Evolutionary conservation across 345 rosid species (phyloP), one percentile per base, ranked within the genome.

Genomic region (Syzygium aromaticum): DNA sequence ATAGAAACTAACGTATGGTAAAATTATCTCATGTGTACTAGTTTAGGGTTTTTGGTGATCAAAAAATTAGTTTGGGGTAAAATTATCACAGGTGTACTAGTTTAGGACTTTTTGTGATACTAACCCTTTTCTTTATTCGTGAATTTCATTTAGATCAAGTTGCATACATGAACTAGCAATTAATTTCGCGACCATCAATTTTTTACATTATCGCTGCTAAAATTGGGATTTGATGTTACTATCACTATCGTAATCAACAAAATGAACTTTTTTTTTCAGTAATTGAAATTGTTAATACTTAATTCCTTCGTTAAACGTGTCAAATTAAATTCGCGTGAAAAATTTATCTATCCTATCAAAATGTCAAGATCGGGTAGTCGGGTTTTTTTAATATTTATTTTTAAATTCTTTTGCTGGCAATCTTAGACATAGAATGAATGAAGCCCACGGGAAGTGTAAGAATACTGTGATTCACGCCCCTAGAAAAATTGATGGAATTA

Each of bases 321-420:
- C 4, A 0, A 61, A 27, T 61, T n/a, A n/a, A n/a, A 61, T 13
- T 61, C 38, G 1, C 0, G 4, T 0, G 0, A 61, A n/a, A n/a
- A 14, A 61, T 16, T 17, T 8, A 67, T 33, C 0, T 30, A 30
- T 33, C 10, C 21, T 16, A 67, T 17, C 9, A 28, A 67, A 67
- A 17, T 67, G 0, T 67, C 78, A 67, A 67, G 22, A 67, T 67
- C 23, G 0, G 1, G 9, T 8, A 8, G 46, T 67, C 0, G 2
- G 28, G 6, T n/a, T 61, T 61, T 12, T 0, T 5, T 13, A 23
- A 22, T 56, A 6, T 28, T 30, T 7, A 16, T 30, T 30, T 19
- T 54, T 19, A 21, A 30, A 30, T 16, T 1, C 9, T 22, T 11
- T 67, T 30, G 78, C 43, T 67, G 4, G 43, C 43, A 30, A 30